Conservation (phyloP, 2,329 filamentous ascomycete species). For the Paracoccidioides brasiliensis region DNA sequence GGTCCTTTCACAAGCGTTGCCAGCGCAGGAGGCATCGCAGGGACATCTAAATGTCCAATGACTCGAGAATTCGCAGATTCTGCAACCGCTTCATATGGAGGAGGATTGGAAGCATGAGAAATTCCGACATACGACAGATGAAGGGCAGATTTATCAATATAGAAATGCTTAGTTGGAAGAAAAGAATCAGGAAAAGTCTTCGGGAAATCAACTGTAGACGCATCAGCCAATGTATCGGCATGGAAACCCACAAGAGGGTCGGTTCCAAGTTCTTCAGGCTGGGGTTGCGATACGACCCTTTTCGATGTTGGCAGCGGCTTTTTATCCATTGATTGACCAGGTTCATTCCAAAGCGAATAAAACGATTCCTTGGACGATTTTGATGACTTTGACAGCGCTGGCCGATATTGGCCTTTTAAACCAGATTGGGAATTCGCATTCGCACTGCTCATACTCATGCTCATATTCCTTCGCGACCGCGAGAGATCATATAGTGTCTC, state of each 20-base stretch:
- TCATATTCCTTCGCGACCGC: conserved; percentile 39
- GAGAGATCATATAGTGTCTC: conserved; percentile 54
- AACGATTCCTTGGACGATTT: conserved; percentile 15
- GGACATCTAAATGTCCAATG: conserved; percentile 27
- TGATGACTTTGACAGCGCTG: conserved; percentile 19
- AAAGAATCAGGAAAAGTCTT: conserved; percentile 16
- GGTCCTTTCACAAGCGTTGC: conserved; percentile 20
- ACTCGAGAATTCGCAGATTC: conserved; percentile 31
- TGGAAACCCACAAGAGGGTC: neutral
- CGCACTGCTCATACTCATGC: conserved; percentile 23
- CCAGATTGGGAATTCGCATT: conserved; percentile 13
- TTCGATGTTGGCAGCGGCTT: conserved; percentile 2
- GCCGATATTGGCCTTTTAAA: conserved; percentile 10
- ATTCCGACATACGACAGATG: conserved; percentile 24
- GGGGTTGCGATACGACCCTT: neutral
- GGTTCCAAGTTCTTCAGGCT: neutral
- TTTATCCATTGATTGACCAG: neutral
- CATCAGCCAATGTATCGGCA: neutral
- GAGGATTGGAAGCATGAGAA: conserved; percentile 28
- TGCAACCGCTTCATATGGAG: conserved; percentile 31
- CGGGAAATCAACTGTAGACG: conserved; percentile 9
- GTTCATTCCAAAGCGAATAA: conserved; percentile 9
- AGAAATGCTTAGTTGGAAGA: conserved; percentile 19
- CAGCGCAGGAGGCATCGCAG: conserved; percentile 23
- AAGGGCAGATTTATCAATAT: conserved; percentile 29